Evolutionary conservation across 768 basidiomycete genomes (phyloP), one percentile per base, ranked within the genome.

Genomic region (Mycena capillaripes): DNA sequence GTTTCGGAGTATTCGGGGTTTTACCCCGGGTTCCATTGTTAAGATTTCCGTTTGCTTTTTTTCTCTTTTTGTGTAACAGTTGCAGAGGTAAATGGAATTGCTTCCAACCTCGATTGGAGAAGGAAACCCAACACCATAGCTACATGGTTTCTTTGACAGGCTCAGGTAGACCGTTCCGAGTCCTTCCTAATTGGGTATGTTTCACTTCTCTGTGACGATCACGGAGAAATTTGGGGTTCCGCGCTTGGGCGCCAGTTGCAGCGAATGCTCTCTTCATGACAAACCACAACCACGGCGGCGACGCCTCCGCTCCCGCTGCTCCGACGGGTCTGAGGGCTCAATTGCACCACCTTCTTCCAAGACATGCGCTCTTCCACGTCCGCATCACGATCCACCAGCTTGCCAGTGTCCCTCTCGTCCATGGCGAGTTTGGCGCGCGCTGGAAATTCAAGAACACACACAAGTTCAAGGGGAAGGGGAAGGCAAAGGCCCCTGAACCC

Each of bases 361-460:
- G 87, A 48, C 91, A 94, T 78, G 88, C 92, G 5, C 86, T 88
- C 66, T 94, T 95, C 81, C 88, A 88, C 69, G 89, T 90, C 36
- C 84, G 85, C 21, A 77, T 95, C 52, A 83, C 84, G 27, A 84
- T 95, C 48, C 91, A 93, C 81, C 89, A 93, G 73, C 86, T 95
- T n/a, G 85, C 88, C 27, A 92, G 89, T 72, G 91, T 95, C 0
- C 94, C 94, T 0, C 89, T 94, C 70, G 89, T 94, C 44, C 82
- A 84, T 46, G 93, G 93, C 70, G 88, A 93, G 77, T 94, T 94
- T 77, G 90, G 86, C 23, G 87, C 91, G 3, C 84, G 86, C 27
- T 94, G 94, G 93, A 92, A 90, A 80, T 89, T 94, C 81, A 92
- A 90, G 83, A 86, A 90, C 73, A 85, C 84, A 2, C 82, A 84